Conservation (phyloP, 768 basidiomycete species). For the Rubroboletus satanas region DNA sequence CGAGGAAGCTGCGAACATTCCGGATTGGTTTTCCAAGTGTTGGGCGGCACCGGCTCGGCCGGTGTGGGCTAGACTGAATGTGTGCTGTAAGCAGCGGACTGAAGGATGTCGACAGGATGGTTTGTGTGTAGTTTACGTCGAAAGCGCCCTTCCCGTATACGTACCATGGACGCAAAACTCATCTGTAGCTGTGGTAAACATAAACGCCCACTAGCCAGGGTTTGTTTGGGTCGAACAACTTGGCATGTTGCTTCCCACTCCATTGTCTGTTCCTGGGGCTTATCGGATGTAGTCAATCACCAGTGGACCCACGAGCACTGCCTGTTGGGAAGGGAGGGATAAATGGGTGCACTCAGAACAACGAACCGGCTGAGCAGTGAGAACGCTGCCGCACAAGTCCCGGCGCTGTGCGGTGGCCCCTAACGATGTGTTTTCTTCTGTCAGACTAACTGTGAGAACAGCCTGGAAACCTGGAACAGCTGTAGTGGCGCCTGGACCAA, state of each 20-base stretch:
- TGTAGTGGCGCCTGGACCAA: not conserved
- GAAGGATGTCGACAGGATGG: too few species aligned
- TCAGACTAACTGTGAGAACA: too few species aligned
- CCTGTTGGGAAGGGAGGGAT: not conserved
- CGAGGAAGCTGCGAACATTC: not conserved
- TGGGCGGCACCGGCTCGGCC: not conserved
- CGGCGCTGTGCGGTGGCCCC: not conserved
- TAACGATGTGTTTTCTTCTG: not conserved
- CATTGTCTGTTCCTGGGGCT: not conserved
- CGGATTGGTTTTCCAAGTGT: not conserved
- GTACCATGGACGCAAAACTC: not conserved
- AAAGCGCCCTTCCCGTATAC: too few species aligned
- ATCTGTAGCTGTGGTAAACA: not conserved
- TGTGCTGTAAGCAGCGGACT: too few species aligned
- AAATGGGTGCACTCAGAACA: not conserved
- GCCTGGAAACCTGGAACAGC: not conserved
- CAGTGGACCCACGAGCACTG: not conserved
- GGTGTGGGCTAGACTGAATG: not conserved
- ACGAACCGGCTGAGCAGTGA: not conserved
- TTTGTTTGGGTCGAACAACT: not conserved
- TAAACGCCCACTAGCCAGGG: not conserved
- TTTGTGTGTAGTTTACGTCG: too few species aligned
- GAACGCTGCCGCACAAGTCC: not conserved
- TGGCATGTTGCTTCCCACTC: not conserved
- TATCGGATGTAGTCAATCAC: not conserved